Base-by-base conservation (phyloP, 345 rosid species). In the Populus ilicifolia region DNA sequence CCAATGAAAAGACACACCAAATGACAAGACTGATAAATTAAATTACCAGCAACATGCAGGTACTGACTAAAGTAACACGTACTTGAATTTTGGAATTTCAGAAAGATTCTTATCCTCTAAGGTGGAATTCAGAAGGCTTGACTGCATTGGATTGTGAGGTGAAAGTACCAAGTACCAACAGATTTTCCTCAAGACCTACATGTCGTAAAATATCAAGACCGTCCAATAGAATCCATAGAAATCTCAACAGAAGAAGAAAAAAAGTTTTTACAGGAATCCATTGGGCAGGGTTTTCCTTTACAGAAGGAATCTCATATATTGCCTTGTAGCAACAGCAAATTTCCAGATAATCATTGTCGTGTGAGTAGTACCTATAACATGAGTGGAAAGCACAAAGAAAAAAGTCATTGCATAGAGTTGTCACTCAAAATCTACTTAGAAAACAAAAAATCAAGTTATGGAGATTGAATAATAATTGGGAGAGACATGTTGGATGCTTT, bases 241-340 rank as follows among this genome's bases (percentile, higher is more conserved):
- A 68, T 6, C 14, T 23, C 44, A 13, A 72, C 36, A 46, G 61
- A 39, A 46, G 61, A 62, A 38, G 69, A 43, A 46, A 69, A 69
- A 38, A 71, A 35, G 9, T 50, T 76, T 76, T 84, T 83, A 93
- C 99, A 41, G 94, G 97, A 80, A 83, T 87, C 97, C 97, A 92
- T 62, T 85, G 93, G 65, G 80, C 88, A 20, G 97, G 88, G 75
- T 82, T 85, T 85, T 89, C 98, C 83, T 81, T 91, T 70, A 96
- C 92, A 56, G 94, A 87, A 25, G 92, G 97, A 75, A 96, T 96
- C 85, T 94, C 95, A 77, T 96, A 96, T 61, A 96, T 96, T 2
- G 98, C 80, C 93, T 90, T 93, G 76, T 93, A 93, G 94, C 93
- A 93, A 76, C 97, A 92, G 52, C 94, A 90, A 41, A 95, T 92